Evolutionary conservation across 192 early-diverging fungal species (phyloP).

Genomic region (Coemansia erecta): DNA sequence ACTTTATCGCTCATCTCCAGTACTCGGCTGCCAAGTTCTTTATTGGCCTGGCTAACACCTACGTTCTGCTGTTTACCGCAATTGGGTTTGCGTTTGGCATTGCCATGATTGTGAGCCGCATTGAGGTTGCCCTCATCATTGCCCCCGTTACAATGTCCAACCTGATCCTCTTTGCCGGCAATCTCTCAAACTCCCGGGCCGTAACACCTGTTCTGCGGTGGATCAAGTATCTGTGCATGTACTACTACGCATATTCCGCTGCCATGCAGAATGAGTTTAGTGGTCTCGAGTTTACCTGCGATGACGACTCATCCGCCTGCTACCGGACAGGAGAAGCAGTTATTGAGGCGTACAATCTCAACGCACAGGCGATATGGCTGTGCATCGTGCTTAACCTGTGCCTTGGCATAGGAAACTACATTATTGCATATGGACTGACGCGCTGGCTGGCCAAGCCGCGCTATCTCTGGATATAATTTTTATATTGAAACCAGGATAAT

Average conservation of each 20-base stretch:
- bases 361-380: neutral
- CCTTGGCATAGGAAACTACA: neutral
- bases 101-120: neutral
- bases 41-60: conserved; percentile 4
- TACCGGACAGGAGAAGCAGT: conserved; percentile 6
- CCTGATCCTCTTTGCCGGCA: conserved; percentile 17
- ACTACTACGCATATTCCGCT: conserved; percentile 12
- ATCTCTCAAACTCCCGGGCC: conserved; percentile 9
- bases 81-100: conserved; percentile 9
- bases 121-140: conserved; percentile 12
- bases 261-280: conserved; percentile 16
- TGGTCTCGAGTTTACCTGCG: conserved; percentile 11
- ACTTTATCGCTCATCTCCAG: conserved; percentile 12
- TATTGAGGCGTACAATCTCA: neutral
- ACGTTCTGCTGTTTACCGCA: neutral
- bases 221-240: conserved; percentile 11
- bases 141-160: neutral
- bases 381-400: conserved; percentile 3
- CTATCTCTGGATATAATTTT: conserved; percentile 8
- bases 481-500: no score
- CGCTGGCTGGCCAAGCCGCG: conserved; percentile 9
- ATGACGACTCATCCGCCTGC: neutral
- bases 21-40: conserved; percentile 4
- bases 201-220: conserved; percentile 21
- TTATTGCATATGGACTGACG: neutral